Conservation (phyloP, 768 basidiomycete species). For the Chalciporus piperatus region DNA sequence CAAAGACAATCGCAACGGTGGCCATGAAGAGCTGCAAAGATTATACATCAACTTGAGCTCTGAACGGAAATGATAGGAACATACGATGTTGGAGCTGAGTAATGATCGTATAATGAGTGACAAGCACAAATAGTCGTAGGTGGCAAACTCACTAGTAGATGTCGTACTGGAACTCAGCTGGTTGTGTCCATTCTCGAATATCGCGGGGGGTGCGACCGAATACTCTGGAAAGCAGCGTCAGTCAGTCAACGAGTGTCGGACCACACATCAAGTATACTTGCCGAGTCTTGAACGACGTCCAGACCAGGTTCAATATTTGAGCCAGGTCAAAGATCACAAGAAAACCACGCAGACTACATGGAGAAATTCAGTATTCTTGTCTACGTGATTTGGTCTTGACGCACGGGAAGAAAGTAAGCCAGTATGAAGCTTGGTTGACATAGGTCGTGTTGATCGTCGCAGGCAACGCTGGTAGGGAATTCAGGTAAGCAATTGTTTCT, state of each 20-base stretch:
- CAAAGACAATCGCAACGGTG: slow-evolving; percentile 92
- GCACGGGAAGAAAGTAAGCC: slow-evolving; percentile 94
- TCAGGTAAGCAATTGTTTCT: background rate
- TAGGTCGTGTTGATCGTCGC: slow-evolving; percentile 80
- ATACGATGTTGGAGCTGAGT: slow-evolving; percentile 53
- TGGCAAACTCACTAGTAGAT: slow-evolving; percentile 67
- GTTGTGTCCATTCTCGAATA: slow-evolving; percentile 86
- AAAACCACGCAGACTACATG: slow-evolving; percentile 82
- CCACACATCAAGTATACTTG: slow-evolving; percentile 30
- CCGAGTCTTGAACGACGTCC: slow-evolving; percentile 82
- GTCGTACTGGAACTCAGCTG: slow-evolving; percentile 84
- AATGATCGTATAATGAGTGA: background rate
- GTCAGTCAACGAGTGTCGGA: slow-evolving; percentile 1
- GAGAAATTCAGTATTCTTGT: slow-evolving; percentile 2
- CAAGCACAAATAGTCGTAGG: background rate
- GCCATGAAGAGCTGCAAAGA: slow-evolving; percentile 71
- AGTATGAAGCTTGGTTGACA: slow-evolving; percentile 87
- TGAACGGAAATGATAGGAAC: slow-evolving; percentile 16
- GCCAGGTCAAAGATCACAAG: slow-evolving; percentile 93
- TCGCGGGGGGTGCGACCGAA: slow-evolving; percentile 90
- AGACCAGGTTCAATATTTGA: slow-evolving; percentile 87
- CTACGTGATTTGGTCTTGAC: slow-evolving; percentile 25
- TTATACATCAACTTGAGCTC: slow-evolving; percentile 7
- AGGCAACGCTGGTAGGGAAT: slow-evolving; percentile 61
- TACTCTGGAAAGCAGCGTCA: slow-evolving; percentile 38